phyloP scores from a whole-genome alignment of 768 basidiomycete genomes.

The Lactarius indigo region DNA sequence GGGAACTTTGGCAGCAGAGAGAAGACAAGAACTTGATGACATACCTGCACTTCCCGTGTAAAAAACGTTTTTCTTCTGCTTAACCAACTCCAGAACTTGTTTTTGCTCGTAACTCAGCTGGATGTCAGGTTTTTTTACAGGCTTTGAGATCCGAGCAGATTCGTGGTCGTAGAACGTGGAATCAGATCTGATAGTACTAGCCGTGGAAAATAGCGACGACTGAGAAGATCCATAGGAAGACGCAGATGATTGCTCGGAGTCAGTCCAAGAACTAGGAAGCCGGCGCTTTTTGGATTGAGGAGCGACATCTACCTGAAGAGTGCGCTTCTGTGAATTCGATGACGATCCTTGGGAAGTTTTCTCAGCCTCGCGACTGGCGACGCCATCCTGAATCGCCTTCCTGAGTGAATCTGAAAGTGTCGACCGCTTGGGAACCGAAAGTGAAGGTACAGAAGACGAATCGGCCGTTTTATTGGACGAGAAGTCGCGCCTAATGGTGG shows the following conservation, averaged over 20 bases:
- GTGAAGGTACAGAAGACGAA: constrained; percentile 35
- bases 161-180: constrained; percentile 19
- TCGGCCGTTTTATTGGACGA: constrained; percentile 37
- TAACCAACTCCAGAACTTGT: constrained; percentile 75
- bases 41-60: constrained; percentile 97
- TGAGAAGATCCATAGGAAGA: background rate
- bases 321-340: constrained; percentile 26
- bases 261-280: constrained; percentile 24
- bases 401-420: constrained; percentile 23
- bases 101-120: constrained; percentile 84
- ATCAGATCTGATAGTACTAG: constrained; percentile 4
- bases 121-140: constrained; percentile 35
- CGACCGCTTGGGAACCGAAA: constrained; percentile 40
- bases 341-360: constrained; percentile 9
- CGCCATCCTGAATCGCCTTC: constrained; percentile 24
- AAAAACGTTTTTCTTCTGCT: constrained; percentile 73
- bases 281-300: constrained; percentile 19
- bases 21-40: constrained; percentile 27
- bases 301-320: constrained; percentile 19
- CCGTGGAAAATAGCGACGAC: constrained; percentile 4
- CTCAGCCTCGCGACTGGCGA: constrained; percentile 22
- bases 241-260: background rate
- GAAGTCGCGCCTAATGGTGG: constrained; percentile 60
- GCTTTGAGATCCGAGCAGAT: constrained; percentile 22
- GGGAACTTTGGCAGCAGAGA: constrained; percentile 5